Evolutionary conservation across 176 grass and related monocot species (phyloP).

Genomic region (Zoysia japonica): DNA sequence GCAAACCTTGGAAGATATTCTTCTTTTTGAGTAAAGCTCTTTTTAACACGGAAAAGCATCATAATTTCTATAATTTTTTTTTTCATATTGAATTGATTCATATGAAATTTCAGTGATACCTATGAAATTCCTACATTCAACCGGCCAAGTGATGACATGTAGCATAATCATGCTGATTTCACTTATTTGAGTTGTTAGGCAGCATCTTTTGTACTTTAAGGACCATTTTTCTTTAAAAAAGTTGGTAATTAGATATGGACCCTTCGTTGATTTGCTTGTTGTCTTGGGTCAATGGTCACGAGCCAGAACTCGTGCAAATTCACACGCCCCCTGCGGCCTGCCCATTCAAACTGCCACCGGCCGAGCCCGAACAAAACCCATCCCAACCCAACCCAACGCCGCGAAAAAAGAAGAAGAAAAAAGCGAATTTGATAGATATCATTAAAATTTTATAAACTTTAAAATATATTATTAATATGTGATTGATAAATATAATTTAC

Average conservation of each 20-base stretch:
- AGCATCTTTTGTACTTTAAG: conserved; percentile 7
- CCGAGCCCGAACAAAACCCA: neutral
- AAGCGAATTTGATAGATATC: too few relatives aligned
- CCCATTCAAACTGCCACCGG: conserved; percentile 31
- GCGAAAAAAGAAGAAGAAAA: too few relatives aligned
- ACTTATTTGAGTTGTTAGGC: neutral
- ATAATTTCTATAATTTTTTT: too few relatives aligned
- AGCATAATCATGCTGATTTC: conserved; percentile 10
- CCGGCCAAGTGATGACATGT: neutral
- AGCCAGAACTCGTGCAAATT: neutral
- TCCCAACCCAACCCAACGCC: neutral
- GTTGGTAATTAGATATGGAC: neutral
- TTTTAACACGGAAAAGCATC: too few relatives aligned
- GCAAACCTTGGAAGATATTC: neutral
- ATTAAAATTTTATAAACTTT: too few relatives aligned
- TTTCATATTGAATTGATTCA: too few relatives aligned
- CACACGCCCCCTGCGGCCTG: conserved; percentile 8
- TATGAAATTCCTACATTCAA: neutral
- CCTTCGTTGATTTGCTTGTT: neutral
- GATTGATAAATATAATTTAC: too few relatives aligned
- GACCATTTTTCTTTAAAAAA: neutral
- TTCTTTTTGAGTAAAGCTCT: too few relatives aligned
- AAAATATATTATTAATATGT: too few relatives aligned
- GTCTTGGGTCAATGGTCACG: neutral
- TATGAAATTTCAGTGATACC: too few relatives aligned